These are phyloP conservation scores for Trichomonascus vanleenenianus DNA, from an alignment of 805 yeast genomes.

Conservation along the genomic window DNA sequence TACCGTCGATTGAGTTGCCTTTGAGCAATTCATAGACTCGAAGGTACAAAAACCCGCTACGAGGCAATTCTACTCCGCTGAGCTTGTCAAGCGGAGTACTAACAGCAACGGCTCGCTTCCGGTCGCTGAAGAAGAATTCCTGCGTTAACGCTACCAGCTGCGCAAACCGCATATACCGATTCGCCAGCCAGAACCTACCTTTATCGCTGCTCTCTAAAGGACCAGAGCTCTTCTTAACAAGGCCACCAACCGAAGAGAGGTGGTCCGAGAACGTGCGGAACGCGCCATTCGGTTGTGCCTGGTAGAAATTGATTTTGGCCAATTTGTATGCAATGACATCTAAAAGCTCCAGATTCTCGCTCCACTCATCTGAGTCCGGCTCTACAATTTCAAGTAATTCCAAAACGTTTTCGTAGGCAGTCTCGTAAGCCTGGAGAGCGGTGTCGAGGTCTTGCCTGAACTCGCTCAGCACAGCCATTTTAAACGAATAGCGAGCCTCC, in stretches of 20 bases:
- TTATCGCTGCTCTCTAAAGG: slow-evolving; percentile 3
- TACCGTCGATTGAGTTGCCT: slow-evolving; percentile 1
- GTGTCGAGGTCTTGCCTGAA: slow-evolving; percentile 40
- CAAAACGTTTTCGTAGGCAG: slow-evolving; percentile 44
- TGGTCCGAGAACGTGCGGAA: slow-evolving; percentile 60
- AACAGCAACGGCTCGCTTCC: slow-evolving; percentile 11
- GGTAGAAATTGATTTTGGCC: slow-evolving; percentile 49
- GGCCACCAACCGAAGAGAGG: slow-evolving; percentile 40
- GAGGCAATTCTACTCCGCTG: slow-evolving; percentile 9
- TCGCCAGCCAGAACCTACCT: slow-evolving; percentile 45
- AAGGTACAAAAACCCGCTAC: slow-evolving; percentile 17
- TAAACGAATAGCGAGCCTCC: slow-evolving; percentile 45
- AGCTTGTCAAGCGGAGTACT: too few species aligned
- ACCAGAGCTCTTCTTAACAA: slow-evolving; percentile 27
- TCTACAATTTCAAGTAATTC: slow-evolving; percentile 29
- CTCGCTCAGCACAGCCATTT: slow-evolving; percentile 44
- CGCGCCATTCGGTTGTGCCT: slow-evolving; percentile 52
- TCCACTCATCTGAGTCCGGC: slow-evolving; percentile 29
- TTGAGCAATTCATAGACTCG: slow-evolving; percentile 9
- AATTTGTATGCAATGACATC: slow-evolving; percentile 61
- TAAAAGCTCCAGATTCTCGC: slow-evolving; percentile 40
- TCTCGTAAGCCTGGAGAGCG: slow-evolving; percentile 44
- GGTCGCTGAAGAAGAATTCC: slow-evolving; percentile 29
- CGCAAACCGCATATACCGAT: slow-evolving; percentile 62
- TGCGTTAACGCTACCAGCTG: slow-evolving; percentile 40